These are phyloP conservation scores for Thamnidium elegans DNA, from an alignment of 192 early-diverging fungal genomes.

Conservation along the genomic window DNA sequence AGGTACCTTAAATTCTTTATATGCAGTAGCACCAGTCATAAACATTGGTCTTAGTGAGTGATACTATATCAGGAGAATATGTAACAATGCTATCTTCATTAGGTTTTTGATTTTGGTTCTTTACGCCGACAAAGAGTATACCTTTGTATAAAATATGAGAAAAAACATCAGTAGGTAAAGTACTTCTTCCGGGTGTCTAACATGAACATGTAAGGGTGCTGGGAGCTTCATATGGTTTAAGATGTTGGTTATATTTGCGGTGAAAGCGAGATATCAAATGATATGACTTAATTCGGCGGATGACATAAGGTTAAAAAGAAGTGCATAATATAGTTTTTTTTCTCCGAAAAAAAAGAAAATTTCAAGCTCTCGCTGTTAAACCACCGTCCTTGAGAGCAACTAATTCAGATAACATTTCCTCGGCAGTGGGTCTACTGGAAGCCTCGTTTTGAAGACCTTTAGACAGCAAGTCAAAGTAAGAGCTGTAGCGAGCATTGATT, in stretches of 20 bases:
- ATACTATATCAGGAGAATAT: constrained; percentile 62
- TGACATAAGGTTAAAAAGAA: constrained; percentile 73
- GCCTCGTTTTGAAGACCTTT: no score
- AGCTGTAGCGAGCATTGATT: no score
- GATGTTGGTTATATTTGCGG: constrained; percentile 23
- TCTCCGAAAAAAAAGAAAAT: no score
- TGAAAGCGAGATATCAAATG: constrained; percentile 75
- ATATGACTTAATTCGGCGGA: constrained; percentile 59
- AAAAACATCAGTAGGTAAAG: background rate
- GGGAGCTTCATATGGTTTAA: constrained; percentile 33
- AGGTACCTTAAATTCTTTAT: constrained; percentile 62
- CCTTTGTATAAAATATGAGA: constrained; percentile 55
- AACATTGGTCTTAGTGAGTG: constrained; percentile 31
- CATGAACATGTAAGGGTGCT: constrained; percentile 62
- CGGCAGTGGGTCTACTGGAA: no score
- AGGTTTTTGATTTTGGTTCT: constrained; percentile 54
- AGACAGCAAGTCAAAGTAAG: no score
- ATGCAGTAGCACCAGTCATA: background rate
- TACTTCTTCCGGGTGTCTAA: constrained; percentile 19
- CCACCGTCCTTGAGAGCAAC: no score
- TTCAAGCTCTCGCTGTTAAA: no score
- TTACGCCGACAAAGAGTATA: constrained; percentile 61
- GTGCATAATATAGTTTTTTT: no score
- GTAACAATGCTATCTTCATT: constrained; percentile 61
- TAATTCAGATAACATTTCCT: no score